phyloP scores from a whole-genome alignment of 225 moss, liverwort and hornwort genomes.

The Pseudisothecium myosuroides region DNA sequence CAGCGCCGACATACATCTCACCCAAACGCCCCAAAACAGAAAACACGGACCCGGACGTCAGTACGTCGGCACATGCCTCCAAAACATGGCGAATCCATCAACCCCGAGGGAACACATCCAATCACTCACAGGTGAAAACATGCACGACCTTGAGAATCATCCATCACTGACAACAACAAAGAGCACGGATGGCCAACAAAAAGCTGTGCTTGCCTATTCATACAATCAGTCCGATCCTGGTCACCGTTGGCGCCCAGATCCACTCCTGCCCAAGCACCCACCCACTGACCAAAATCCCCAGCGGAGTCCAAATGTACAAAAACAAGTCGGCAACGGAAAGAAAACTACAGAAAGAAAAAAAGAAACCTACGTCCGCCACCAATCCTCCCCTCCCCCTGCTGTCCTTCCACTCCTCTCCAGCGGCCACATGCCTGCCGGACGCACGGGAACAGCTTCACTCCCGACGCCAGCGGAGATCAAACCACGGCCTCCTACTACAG shows the following conservation, averaged over 20 bases:
- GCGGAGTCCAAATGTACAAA: conserved; percentile 83
- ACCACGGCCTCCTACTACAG: background rate
- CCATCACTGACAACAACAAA: background rate
- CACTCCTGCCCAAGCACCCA: conserved; percentile 45
- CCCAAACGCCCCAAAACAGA: background rate
- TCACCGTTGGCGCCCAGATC: conserved; percentile 45
- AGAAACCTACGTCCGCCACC: background rate
- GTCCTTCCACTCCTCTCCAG: background rate
- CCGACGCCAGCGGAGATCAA: background rate
- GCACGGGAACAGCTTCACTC: background rate
- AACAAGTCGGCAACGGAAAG: conserved; percentile 52
- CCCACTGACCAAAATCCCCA: conserved; percentile 39
- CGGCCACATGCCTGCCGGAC: background rate
- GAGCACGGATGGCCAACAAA: conserved; percentile 14
- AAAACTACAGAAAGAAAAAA: conserved; percentile 1
- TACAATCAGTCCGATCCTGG: conserved; percentile 61
- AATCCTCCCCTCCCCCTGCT: background rate
- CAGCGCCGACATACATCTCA: background rate
- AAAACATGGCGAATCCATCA: background rate
- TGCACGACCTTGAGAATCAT: background rate
- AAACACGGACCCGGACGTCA: background rate
- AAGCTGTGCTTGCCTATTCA: conserved; percentile 35
- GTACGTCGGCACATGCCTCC: background rate
- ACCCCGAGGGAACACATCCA: background rate
- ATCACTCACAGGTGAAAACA: background rate